Evolutionary conservation across 805 yeast genomes (phyloP), one percentile per base, ranked within the genome.

Genomic region (Kodamaea nitidulidarum): DNA sequence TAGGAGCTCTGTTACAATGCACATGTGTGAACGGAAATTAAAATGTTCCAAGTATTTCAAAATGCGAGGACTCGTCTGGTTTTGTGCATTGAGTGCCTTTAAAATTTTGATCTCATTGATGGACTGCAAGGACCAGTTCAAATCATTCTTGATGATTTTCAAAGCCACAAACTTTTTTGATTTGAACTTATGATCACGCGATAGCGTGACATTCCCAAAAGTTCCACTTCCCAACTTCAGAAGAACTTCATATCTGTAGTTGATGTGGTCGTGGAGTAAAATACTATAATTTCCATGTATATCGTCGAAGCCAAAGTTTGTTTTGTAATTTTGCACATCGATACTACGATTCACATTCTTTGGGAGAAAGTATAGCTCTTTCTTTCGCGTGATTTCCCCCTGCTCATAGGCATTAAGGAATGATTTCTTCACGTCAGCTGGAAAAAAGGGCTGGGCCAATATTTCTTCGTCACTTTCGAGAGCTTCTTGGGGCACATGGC

Each of bases 21-120:
- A 87, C 65, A 87, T 75, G 52, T 87, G 96, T 15, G 86, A 81
- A 42, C 95, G 68, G 56, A 87, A 88, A 46, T 76, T 77, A 61
- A 87, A 87, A 59, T 84, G 88, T 30, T 80, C 84, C 26, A 67
- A 54, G 49, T 81, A 84, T 58, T 20, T 45, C 14, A 24, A 38
- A 8, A 36, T 44, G 29, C 29, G 15, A 4, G 10, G 11, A 16
- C 21, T 16, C 7, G 21, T 7, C 16, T 36, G 32, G 12, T 25
- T 22, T 4, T 49, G 44, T 3, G 49, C 53, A 29, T 56, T 60
- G 38, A 88, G 56, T 24, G 63, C 58, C 47, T 77, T 78, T 32
- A 87, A 59, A 50, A 84, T 70, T 46, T 80, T 80, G 16, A 86
- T 84, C 55, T 87, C 96, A 45, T 80, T 76, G 26, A 82, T 73